Conservation (phyloP, 768 basidiomycete species). For the Pleurotus eryngii region DNA sequence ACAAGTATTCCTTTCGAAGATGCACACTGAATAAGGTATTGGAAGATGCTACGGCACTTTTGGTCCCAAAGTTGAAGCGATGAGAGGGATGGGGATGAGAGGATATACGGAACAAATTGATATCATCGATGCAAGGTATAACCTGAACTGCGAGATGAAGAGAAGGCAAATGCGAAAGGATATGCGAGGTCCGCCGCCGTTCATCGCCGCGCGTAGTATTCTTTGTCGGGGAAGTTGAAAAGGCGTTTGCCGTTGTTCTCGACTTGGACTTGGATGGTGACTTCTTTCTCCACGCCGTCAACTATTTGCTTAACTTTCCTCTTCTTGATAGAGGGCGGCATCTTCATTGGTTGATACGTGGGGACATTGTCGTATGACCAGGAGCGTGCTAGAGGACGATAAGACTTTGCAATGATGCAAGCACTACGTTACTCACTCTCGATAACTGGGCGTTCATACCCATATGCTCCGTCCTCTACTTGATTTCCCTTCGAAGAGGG, state of each 20-base stretch:
- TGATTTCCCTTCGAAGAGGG: constrained; percentile 21
- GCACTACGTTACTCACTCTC: constrained; percentile 43
- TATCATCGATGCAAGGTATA: neutral
- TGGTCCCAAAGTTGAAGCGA: neutral
- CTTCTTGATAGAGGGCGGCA: too few species aligned
- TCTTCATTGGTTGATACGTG: too few species aligned
- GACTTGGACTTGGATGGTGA: constrained; percentile 53
- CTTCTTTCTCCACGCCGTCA: constrained; percentile 47
- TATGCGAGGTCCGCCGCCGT: neutral
- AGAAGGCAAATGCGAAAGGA: neutral
- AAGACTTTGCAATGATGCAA: neutral
- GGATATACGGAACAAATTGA: neutral
- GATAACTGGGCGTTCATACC: constrained; percentile 36
- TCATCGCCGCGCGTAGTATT: neutral
- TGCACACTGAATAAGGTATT: too few species aligned
- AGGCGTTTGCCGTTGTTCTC: constrained; percentile 56
- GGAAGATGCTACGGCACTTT: neutral
- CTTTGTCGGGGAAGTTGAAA: constrained; percentile 62
- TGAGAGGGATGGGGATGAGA: neutral
- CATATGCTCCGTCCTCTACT: constrained; percentile 17
- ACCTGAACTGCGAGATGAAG: neutral
- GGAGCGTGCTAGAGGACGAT: too few species aligned
- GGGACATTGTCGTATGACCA: too few species aligned
- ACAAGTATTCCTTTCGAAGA: too few species aligned
- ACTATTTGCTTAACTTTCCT: constrained; percentile 29